These are phyloP conservation scores for Tylopilus sp. DNA, from an alignment of 768 basidiomycete genomes.

Conservation along the genomic window DNA sequence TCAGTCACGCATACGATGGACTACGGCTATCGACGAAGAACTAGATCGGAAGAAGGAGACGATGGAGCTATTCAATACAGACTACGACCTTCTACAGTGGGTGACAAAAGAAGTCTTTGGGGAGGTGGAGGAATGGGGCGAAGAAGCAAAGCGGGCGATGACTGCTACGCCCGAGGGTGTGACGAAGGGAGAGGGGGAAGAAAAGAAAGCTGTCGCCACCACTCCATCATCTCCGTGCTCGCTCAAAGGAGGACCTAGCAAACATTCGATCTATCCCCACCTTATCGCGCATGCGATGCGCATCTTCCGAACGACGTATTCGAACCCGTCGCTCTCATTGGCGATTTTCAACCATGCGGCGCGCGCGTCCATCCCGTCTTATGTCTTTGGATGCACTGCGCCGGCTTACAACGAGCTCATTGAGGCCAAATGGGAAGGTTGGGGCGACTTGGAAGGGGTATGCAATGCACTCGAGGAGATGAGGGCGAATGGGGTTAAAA, in stretches of 20 bases:
- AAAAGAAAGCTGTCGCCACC: neutral
- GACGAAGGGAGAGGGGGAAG: neutral
- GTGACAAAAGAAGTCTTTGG: constrained; percentile 65
- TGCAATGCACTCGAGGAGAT: constrained; percentile 76
- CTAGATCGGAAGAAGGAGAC: constrained; percentile 70
- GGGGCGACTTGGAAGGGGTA: constrained; percentile 79
- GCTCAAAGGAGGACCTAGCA: constrained; percentile 36
- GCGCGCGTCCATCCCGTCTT: constrained; percentile 70
- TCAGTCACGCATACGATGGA: constrained; percentile 48
- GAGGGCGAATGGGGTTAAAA: constrained; percentile 70
- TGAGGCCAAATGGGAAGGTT: constrained; percentile 77
- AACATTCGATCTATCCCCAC: constrained; percentile 67
- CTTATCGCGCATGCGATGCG: constrained; percentile 76
- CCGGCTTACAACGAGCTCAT: constrained; percentile 87
- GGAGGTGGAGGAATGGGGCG: constrained; percentile 49
- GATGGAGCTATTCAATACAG: constrained; percentile 66
- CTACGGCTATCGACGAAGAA: constrained; percentile 48
- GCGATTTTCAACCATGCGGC: constrained; percentile 80
- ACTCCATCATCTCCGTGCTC: neutral
- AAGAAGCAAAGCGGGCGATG: constrained; percentile 41
- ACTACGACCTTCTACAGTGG: constrained; percentile 74
- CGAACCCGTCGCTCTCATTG: constrained; percentile 77
- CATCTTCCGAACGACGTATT: constrained; percentile 73
- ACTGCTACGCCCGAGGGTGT: constrained; percentile 14
- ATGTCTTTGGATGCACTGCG: constrained; percentile 87